Evolutionary conservation across 805 yeast genomes (phyloP).

Genomic region (Sugiyamaella valdiviana): DNA sequence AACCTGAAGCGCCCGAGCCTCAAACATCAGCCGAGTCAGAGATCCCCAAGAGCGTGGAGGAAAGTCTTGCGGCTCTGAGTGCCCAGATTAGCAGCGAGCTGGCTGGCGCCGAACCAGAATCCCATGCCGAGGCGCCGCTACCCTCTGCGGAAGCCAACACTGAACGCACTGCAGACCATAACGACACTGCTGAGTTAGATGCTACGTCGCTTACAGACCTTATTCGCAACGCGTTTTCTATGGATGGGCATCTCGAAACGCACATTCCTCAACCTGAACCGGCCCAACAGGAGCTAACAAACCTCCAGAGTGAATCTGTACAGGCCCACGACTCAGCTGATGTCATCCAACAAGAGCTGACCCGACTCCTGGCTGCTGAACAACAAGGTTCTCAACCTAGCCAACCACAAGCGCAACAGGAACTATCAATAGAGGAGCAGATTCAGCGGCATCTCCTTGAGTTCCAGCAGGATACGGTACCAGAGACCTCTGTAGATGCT

Average conservation of each 20-base stretch:
- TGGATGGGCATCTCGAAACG: not conserved
- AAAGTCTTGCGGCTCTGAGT: not conserved
- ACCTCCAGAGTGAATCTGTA: not conserved
- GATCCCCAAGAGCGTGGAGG: not conserved
- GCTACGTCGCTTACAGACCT: not conserved
- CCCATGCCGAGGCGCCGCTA: not conserved
- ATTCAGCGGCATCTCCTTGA: not conserved
- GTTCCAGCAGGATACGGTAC: not conserved
- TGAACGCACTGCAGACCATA: no score
- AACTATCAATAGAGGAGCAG: not conserved
- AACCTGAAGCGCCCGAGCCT: not conserved
- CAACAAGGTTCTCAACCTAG: not conserved
- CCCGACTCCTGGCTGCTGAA: not conserved
- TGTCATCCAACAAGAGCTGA: not conserved
- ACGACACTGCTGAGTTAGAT: not conserved
- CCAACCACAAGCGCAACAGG: not conserved
- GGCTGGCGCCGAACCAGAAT: not conserved
- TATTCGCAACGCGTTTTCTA: not conserved
- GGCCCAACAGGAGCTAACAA: not conserved
- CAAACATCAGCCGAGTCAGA: no score
- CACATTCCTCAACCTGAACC: not conserved
- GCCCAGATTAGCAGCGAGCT: not conserved
- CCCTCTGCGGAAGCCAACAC: not conserved
- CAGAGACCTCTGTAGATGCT: not conserved
- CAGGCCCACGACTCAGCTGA: not conserved